A percentile compares a stretch with the other conserved stretches of the same genome.
Conservation (phyloP, 2,329 filamentous ascomycete species). For the Coleophoma cylindrospora region DNA sequence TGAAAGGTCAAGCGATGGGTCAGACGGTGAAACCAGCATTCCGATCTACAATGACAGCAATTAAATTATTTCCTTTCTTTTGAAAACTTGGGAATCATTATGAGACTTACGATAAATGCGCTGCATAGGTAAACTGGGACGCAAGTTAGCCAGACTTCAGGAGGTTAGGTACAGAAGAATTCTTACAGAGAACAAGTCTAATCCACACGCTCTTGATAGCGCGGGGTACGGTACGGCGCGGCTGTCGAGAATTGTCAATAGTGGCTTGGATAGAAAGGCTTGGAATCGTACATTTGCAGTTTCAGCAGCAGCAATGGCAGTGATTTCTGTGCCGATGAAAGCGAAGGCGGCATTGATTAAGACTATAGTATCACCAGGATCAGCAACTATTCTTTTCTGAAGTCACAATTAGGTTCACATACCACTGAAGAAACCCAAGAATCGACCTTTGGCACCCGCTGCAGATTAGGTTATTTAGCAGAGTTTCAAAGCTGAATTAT, state of each 20-base stretch:
- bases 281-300: not conserved
- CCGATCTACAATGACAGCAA: not conserved
- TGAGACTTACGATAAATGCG: not conserved
- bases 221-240: not conserved
- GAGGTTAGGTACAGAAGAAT: not conserved
- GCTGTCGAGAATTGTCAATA: not conserved
- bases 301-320: not conserved
- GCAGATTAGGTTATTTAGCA: not conserved
- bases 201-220: not conserved
- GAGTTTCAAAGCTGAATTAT: not conserved
- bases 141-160: not conserved
- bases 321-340: not conserved
- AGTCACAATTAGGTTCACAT: not conserved
- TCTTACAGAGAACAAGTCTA: not conserved
- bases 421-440: not conserved
- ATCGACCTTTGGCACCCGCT: constrained; percentile 22
- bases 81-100: not conserved
- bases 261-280: not conserved
- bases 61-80: not conserved
- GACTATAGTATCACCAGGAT: not conserved
- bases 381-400: not conserved
- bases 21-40: not conserved
- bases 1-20: not conserved
- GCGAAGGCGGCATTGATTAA: not conserved
- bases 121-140: not conserved